Evolutionary conservation across 805 yeast species (phyloP).

Genomic region (Helenozyma baotianmanensis): DNA sequence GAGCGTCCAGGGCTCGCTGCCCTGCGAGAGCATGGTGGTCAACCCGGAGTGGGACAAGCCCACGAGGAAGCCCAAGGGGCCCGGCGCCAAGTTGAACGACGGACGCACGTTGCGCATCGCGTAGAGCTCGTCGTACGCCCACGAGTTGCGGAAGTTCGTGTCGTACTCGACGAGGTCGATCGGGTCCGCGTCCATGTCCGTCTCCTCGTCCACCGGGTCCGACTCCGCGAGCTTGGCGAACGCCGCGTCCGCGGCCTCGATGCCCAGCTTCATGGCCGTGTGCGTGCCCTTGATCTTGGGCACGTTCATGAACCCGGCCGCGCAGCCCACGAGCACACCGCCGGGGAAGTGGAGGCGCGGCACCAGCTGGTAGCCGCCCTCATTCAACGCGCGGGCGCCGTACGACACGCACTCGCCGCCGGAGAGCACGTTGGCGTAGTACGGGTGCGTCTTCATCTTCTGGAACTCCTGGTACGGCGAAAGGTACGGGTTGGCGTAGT

Average conservation of each 20-base stretch:
- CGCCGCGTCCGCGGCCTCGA: slow-evolving; percentile 87
- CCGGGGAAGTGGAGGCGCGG: slow-evolving; percentile 94
- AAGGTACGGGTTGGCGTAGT: slow-evolving; percentile 89
- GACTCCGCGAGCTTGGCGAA: slow-evolving; percentile 43
- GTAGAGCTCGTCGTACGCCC: slow-evolving; percentile 81
- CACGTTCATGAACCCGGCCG: slow-evolving; percentile 96
- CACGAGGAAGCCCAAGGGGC: slow-evolving; percentile 67
- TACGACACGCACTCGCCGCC: slow-evolving; percentile 93
- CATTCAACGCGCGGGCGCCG: slow-evolving; percentile 95
- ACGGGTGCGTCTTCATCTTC: slow-evolving; percentile 88
- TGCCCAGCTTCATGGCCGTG: slow-evolving; percentile 94
- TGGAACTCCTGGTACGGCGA: slow-evolving; percentile 97
- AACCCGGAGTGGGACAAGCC: slow-evolving; percentile 85
- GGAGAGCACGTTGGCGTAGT: slow-evolving; percentile 63
- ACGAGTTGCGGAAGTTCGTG: slow-evolving; percentile 61
- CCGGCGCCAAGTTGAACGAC: slow-evolving; percentile 56
- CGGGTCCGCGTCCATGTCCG: slow-evolving; percentile 37
- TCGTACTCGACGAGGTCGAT: slow-evolving; percentile 59
- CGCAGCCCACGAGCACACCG: slow-evolving; percentile 89
- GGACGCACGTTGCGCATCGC: slow-evolving; percentile 91
- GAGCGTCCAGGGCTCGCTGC: slow-evolving; percentile 86
- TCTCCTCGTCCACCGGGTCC: slow-evolving; percentile 40
- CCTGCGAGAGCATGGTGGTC: slow-evolving; percentile 72
- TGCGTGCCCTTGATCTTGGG: slow-evolving; percentile 98
- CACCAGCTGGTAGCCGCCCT: slow-evolving; percentile 93